Percentiles rank a stretch among this genome's conserved stretches.
phyloP scores from a whole-genome alignment of 352 stramenopile genomes.

The Thalassiosira hispida region DNA sequence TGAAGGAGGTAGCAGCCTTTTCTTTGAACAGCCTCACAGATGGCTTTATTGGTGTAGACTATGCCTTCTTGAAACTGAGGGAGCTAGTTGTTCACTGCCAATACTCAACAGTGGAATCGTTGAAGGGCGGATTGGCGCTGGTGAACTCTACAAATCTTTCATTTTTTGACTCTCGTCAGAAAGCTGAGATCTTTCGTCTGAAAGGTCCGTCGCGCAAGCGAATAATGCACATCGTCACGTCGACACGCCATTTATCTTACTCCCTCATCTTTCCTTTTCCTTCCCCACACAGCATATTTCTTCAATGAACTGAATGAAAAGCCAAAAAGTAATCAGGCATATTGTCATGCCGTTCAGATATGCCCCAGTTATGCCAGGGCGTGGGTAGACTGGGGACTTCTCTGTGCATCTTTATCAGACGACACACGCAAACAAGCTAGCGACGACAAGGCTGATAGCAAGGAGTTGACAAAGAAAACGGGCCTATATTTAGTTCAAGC shows the following conservation, averaged over 20 bases:
- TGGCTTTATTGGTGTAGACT: slow-evolving; percentile 82
- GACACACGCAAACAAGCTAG: slow-evolving; percentile 38
- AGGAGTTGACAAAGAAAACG: slow-evolving; percentile 55
- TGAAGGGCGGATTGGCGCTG: slow-evolving; percentile 82
- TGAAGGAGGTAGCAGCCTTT: slow-evolving; percentile 70
- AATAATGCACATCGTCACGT: no score
- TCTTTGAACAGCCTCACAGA: slow-evolving; percentile 75
- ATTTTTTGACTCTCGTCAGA: slow-evolving; percentile 85
- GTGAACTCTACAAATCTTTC: slow-evolving; percentile 87
- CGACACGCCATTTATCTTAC: no score
- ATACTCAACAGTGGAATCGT: slow-evolving; percentile 56
- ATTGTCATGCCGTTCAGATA: slow-evolving; percentile 82
- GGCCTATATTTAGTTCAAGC: slow-evolving; percentile 58
- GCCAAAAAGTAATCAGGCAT: slow-evolving; percentile 83
- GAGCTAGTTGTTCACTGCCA: slow-evolving; percentile 82
- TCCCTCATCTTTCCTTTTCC: no score
- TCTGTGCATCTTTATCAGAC: slow-evolving; percentile 78
- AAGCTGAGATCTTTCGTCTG: slow-evolving; percentile 84
- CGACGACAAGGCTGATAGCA: slow-evolving; percentile 34
- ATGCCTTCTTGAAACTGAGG: slow-evolving; percentile 84
- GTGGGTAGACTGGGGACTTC: slow-evolving; percentile 82
- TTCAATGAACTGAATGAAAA: slow-evolving; percentile 74
- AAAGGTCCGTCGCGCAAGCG: no score
- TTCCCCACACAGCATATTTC: slow-evolving; percentile 77
- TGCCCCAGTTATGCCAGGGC: slow-evolving; percentile 74